A percentile compares a stretch with the other conserved stretches of the same genome.
These are phyloP conservation scores for Tolypocladium guangdongense DNA, from an alignment of 2,329 filamentous ascomycete genomes.

Conservation along the genomic window DNA sequence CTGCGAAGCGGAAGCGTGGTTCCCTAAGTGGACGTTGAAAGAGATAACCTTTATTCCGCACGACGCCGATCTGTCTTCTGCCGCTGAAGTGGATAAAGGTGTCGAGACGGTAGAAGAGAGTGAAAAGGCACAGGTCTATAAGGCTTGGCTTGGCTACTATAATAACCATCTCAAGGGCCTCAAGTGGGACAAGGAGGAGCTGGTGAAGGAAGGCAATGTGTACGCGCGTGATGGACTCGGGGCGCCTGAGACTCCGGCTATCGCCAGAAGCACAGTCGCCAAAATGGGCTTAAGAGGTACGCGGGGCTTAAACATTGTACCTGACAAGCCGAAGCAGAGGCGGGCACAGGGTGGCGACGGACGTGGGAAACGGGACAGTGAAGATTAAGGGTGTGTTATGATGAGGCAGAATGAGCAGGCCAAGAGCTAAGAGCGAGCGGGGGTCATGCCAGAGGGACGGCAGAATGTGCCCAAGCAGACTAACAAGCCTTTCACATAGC, in stretches of 20 bases:
- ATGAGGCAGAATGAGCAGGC: neutral
- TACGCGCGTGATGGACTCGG: conserved; percentile 38
- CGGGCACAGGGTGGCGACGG: neutral
- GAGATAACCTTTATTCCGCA: conserved; percentile 42
- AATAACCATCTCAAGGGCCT: conserved; percentile 37
- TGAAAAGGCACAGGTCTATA: conserved; percentile 37
- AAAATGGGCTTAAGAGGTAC: conserved; percentile 49
- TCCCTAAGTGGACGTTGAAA: conserved; percentile 37
- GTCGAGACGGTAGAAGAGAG: conserved; percentile 31
- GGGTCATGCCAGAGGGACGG: neutral
- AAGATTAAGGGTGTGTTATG: neutral
- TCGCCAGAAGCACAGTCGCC: conserved; percentile 35
- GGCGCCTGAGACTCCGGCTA: conserved; percentile 31
- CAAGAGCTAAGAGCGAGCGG: neutral
- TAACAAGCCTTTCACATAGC: neutral
- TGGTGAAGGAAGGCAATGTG: conserved; percentile 40
- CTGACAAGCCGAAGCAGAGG: conserved; percentile 25
- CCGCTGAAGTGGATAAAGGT: conserved; percentile 25
- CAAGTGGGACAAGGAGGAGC: conserved; percentile 28
- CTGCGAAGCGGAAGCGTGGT: conserved; percentile 37
- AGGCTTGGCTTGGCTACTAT: conserved; percentile 47
- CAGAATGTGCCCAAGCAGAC: neutral
- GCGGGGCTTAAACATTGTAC: conserved; percentile 34
- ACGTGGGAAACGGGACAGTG: neutral
- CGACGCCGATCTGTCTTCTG: conserved; percentile 31